phyloP scores from a whole-genome alignment of 1,284 basidiomycete genomes.

The Rhodotorula sp. region DNA sequence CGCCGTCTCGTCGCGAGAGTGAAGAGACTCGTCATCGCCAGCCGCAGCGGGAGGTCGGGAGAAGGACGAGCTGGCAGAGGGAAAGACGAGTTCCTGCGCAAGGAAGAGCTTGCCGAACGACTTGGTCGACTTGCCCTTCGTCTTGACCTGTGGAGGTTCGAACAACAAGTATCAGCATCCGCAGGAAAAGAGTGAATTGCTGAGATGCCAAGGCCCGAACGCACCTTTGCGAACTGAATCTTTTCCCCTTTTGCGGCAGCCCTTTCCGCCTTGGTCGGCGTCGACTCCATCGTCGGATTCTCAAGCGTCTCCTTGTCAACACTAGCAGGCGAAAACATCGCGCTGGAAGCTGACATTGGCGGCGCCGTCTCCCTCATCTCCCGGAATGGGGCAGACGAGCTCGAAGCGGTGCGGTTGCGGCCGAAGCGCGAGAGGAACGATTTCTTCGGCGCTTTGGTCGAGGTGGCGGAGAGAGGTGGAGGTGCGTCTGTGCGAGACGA shows the following conservation, averaged over 20 bases:
- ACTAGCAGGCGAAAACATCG: not conserved
- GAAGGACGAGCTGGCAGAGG: not conserved
- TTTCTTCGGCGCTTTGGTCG: not conserved
- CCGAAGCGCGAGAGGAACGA: slow-evolving; percentile 2
- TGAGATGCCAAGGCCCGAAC: not conserved
- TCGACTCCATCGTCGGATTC: not conserved
- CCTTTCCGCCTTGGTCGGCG: slow-evolving; percentile 6
- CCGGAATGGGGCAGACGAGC: not conserved
- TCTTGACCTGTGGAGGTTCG: slow-evolving; percentile 27
- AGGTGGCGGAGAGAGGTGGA: not conserved
- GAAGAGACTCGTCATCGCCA: not conserved
- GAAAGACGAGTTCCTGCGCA: slow-evolving; percentile 46
- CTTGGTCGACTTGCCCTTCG: slow-evolving; percentile 34
- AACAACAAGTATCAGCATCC: fast-evolving
- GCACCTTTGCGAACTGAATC: slow-evolving; percentile 7
- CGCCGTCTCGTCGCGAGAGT: not conserved
- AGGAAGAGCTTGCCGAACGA: slow-evolving; percentile 47
- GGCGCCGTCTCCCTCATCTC: not conserved
- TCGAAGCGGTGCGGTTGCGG: not conserved
- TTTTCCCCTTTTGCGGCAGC: slow-evolving; percentile 5
- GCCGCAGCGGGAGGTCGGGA: not conserved
- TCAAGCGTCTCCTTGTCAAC: too few species aligned
- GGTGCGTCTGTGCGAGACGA: not conserved
- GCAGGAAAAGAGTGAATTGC: not conserved
- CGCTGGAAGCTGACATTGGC: not conserved